Base-by-base conservation (phyloP, 1,284 basidiomycete species). In the Puccinia triticina region DNA sequence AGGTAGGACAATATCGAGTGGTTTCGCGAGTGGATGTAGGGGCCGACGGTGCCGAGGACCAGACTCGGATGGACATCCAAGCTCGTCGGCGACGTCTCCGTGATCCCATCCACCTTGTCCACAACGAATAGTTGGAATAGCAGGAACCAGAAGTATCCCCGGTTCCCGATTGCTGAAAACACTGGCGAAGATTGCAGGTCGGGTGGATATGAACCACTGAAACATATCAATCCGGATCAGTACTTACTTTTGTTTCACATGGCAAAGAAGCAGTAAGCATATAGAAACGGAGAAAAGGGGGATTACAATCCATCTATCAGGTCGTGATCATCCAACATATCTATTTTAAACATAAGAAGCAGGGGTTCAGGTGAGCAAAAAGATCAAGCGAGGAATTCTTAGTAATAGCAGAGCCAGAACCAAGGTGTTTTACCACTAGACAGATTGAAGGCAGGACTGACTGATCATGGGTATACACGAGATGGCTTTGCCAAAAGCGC, bases 221-320 rank as follows among this genome's bases (percentile, higher is more conserved):
- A 82, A 84, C 18, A 87, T 87, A 78, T 87, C 83, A 57, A 67
- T 55, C 43, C 10, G 64, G 48, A 61, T 67, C 59, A 73, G n/a
- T 46, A 23, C 32, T 0, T 5, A 57, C n/a, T 43, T 71, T 50
- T 11, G 2, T 50, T 21, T 50, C 48, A 50, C 18, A 3, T 50
- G 48, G 18, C 48, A 50, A 50, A 40, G 77, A 55, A 32, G 34
- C 43, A n/a, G 16, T 82, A 48, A 23, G 67, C 57, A 21, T 48
- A 32, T 75, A 43, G 40, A 43, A 43, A 61, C 32, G 43, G 40
- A 71, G 23, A 46, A n/a, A 71, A 14, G 93, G 92, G 94, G 85
- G 93, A 94, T 84, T 94, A 94, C 86, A 95, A 98, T 8, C 95
- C 96, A 85, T 98, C 95, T 84, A 97, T 97, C 90, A 90, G 43